Conservation (phyloP, 2,329 filamentous ascomycete species). For the Pyrenophora graminea region DNA sequence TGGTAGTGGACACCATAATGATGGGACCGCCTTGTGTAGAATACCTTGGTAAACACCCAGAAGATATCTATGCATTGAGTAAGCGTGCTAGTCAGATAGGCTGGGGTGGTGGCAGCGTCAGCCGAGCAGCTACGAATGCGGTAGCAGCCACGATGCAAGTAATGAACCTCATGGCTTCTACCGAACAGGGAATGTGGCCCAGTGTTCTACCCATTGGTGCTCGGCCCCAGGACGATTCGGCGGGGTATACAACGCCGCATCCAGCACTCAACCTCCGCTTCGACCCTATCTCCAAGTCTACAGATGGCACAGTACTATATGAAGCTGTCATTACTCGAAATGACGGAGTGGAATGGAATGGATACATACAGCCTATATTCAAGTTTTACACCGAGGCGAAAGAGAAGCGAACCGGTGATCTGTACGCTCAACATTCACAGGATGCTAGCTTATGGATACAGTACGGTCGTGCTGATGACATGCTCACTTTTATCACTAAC, state of each 20-base stretch:
- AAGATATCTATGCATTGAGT: slow-evolving; percentile 2
- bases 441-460: slow-evolving; percentile 19
- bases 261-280: slow-evolving; percentile 17
- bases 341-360: slow-evolving; percentile 4
- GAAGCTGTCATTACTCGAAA: slow-evolving; percentile 22
- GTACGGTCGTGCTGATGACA: slow-evolving; percentile 27
- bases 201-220: not conserved
- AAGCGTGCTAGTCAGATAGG: not conserved
- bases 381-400: slow-evolving; percentile 15
- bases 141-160: slow-evolving; percentile 6
- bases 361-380: slow-evolving; percentile 25
- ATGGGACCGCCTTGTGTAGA: slow-evolving; percentile 5
- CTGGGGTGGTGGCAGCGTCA: slow-evolving; percentile 18
- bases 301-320: slow-evolving; percentile 4
- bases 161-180: slow-evolving; percentile 9
- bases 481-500: slow-evolving; percentile 21
- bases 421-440: slow-evolving; percentile 19
- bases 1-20: not conserved
- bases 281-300: slow-evolving; percentile 2
- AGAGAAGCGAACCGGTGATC: slow-evolving; percentile 23
- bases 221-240: not conserved
- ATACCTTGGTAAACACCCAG: slow-evolving; percentile 7
- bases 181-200: slow-evolving; percentile 17
- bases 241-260: slow-evolving; percentile 13
- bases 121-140: slow-evolving; percentile 3